These are phyloP conservation scores for Erodium texanum DNA, from an alignment of 441 rosid genomes.

Conservation along the genomic window DNA sequence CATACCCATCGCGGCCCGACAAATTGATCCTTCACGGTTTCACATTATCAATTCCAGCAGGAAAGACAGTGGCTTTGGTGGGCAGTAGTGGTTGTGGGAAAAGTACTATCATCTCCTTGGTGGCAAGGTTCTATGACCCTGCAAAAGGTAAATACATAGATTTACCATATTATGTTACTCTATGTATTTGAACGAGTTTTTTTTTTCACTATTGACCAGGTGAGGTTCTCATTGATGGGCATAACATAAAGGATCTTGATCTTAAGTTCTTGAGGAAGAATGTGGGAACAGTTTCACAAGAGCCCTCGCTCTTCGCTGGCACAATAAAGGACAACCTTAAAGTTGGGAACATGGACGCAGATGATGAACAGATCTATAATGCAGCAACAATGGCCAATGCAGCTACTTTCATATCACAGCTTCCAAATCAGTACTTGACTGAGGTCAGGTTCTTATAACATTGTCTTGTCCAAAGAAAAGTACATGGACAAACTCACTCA, in stretches of 20 bases:
- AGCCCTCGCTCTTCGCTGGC: conserved; percentile 55
- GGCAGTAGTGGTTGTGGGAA: conserved; percentile 77
- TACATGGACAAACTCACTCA: no score
- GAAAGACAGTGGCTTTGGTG: conserved; percentile 48
- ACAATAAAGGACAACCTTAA: conserved; percentile 47
- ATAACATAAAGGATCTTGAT: conserved; percentile 48
- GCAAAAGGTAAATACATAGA: conserved; percentile 25
- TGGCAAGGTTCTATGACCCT: conserved; percentile 61
- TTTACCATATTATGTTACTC: no score
- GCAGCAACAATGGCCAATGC: conserved; percentile 59
- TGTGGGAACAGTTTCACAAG: conserved; percentile 54
- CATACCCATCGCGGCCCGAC: conserved; percentile 50
- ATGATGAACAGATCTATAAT: conserved; percentile 35
- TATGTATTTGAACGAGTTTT: no score
- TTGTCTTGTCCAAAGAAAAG: background rate
- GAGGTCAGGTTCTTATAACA: conserved; percentile 27
- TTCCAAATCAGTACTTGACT: conserved; percentile 47
- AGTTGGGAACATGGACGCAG: conserved; percentile 51
- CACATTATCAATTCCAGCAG: conserved; percentile 49
- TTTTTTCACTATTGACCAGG: no score
- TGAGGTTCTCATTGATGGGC: conserved; percentile 35
- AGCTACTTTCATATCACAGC: conserved; percentile 48
- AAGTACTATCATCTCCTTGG: conserved; percentile 49
- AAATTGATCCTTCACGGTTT: conserved; percentile 42
- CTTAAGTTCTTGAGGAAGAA: conserved; percentile 43